These are phyloP conservation scores for Coprinellus aureogranulatus DNA, from an alignment of 768 basidiomycete species.

Conservation along the genomic window DNA sequence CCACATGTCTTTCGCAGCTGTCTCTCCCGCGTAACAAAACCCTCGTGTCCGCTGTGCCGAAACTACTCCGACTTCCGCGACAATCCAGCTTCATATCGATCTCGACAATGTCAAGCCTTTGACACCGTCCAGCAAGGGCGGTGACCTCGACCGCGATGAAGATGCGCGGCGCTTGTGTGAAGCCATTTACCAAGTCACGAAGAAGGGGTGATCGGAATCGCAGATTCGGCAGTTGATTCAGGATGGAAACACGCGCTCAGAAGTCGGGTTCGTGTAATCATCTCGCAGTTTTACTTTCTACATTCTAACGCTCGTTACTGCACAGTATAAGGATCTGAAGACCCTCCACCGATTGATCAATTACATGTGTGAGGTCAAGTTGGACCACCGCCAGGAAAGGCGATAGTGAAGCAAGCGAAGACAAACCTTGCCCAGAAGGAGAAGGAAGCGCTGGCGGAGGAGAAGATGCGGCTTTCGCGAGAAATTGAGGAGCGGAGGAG, in stretches of 20 bases:
- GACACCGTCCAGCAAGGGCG: conserved; percentile 9
- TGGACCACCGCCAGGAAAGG: conserved; percentile 29
- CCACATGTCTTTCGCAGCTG: conserved; percentile 40
- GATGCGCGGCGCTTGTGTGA: conserved; percentile 54
- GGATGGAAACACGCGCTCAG: conserved; percentile 45
- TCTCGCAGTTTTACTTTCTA: not conserved
- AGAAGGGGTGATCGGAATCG: conserved; percentile 53
- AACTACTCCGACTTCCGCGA: conserved; percentile 43
- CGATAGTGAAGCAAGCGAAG: conserved; percentile 14
- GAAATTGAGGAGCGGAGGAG: conserved; percentile 44
- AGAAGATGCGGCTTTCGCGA: conserved; percentile 33
- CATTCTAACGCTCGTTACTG: conserved; percentile 9
- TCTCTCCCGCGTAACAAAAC: conserved; percentile 46
- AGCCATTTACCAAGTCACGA: conserved; percentile 51
- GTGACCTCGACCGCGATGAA: conserved; percentile 32
- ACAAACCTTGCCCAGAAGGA: conserved; percentile 31
- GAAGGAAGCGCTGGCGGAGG: conserved; percentile 28
- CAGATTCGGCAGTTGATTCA: conserved; percentile 49
- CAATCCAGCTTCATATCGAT: conserved; percentile 62
- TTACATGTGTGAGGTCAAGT: conserved; percentile 49
- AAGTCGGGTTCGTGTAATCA: conserved; percentile 37
- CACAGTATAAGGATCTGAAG: conserved; percentile 51
- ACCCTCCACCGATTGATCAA: conserved; percentile 48
- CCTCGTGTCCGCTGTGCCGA: conserved; percentile 65
- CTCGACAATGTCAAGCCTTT: conserved; percentile 30